Evolutionary conservation across 2,329 filamentous ascomycete genomes (phyloP).

Genomic region (Gaeumannomyces sp.): DNA sequence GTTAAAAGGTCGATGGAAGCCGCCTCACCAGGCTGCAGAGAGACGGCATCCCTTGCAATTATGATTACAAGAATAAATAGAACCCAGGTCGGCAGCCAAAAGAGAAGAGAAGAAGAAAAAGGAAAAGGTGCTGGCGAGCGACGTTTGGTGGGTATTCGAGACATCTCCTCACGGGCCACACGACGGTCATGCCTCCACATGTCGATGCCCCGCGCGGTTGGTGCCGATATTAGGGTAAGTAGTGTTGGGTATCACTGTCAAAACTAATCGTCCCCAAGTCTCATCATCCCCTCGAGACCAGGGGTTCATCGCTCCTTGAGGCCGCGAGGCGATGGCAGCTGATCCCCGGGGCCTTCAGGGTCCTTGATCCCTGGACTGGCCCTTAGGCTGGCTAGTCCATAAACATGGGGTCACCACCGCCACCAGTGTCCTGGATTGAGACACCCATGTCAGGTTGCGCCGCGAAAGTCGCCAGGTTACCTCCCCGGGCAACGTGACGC

Average conservation of each 20-base stretch:
- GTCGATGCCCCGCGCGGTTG: neutral
- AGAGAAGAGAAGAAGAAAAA: conserved; percentile 8
- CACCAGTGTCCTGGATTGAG: conserved; percentile 36
- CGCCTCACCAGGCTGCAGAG: neutral
- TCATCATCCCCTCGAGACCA: neutral
- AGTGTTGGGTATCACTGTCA: conserved; percentile 2
- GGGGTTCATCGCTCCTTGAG: neutral
- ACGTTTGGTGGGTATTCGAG: neutral
- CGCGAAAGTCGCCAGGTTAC: conserved; percentile 23
- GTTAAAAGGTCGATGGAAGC: neutral
- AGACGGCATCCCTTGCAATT: conserved; percentile 1
- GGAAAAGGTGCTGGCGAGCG: conserved; percentile 3
- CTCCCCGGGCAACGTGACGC: conserved; percentile 16
- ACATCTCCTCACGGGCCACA: neutral
- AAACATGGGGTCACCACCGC: conserved; percentile 42
- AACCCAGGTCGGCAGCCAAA: neutral
- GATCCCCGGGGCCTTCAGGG: neutral
- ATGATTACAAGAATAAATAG: conserved; percentile 5
- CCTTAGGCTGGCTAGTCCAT: conserved; percentile 32
- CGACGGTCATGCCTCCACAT: neutral
- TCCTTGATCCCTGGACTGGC: no score
- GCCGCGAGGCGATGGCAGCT: neutral
- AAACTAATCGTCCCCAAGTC: conserved; percentile 1
- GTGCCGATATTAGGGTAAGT: conserved; percentile 4
- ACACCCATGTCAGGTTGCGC: conserved; percentile 33